Evolutionary conservation across 2,329 filamentous ascomycete species (phyloP).

Genomic region (Talaromyces atroroseus): DNA sequence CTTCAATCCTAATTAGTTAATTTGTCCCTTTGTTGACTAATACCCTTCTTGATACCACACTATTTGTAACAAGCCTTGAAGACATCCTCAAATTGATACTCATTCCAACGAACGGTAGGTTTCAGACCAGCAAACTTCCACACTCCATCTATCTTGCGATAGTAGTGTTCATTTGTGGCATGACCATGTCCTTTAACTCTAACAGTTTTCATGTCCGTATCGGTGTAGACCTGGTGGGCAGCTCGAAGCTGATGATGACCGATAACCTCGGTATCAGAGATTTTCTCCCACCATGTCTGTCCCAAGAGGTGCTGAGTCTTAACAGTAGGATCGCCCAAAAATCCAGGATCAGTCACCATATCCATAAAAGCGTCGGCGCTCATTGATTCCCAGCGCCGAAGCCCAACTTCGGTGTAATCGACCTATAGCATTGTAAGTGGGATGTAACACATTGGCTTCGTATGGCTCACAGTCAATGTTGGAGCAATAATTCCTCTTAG

Average conservation of each 20-base stretch:
- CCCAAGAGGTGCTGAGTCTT: conserved; percentile 63
- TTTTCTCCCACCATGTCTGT: conserved; percentile 52
- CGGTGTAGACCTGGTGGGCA: conserved; percentile 57
- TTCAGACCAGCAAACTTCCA: conserved; percentile 58
- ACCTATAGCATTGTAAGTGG: conserved; percentile 41
- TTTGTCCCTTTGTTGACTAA: neutral
- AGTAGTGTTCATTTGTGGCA: conserved; percentile 54
- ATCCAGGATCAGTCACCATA: conserved; percentile 53
- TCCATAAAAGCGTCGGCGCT: conserved; percentile 55
- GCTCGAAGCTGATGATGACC: conserved; percentile 59
- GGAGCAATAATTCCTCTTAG: conserved; percentile 41
- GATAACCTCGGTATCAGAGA: conserved; percentile 54
- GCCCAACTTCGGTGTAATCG: conserved; percentile 64
- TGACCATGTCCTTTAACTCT: conserved; percentile 57
- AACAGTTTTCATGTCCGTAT: conserved; percentile 44
- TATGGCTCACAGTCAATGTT: conserved; percentile 19
- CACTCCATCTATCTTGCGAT: conserved; percentile 53
- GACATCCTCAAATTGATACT: conserved; percentile 55
- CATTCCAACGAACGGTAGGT: conserved; percentile 53
- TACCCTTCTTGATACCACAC: neutral
- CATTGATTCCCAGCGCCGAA: conserved; percentile 58
- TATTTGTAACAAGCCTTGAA: conserved; percentile 29
- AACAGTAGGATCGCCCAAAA: conserved; percentile 57
- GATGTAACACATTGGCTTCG: conserved; percentile 4
- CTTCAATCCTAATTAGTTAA: neutral